These are phyloP conservation scores for Aspergillus saccharolyticus DNA, from an alignment of 495 filamentous ascomycete species.

Conservation along the genomic window DNA sequence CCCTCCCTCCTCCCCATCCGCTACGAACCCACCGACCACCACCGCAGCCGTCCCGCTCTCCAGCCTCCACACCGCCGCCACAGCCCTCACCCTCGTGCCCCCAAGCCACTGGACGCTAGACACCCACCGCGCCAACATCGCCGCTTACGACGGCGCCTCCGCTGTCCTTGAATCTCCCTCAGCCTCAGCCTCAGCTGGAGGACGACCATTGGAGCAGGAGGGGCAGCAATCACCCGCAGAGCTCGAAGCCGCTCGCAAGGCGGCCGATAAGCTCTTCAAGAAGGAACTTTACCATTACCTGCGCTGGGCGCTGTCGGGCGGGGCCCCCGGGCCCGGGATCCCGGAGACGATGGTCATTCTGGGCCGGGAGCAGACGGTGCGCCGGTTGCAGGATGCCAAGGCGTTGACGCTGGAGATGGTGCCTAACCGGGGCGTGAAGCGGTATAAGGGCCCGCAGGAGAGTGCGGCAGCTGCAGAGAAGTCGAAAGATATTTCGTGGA, in stretches of 20 bases:
- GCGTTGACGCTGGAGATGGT: slow-evolving; percentile 23
- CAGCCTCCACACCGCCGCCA: slow-evolving; percentile 36
- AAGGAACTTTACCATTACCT: slow-evolving; percentile 51
- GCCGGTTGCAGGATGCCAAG: slow-evolving; percentile 48
- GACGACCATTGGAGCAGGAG: too few species aligned
- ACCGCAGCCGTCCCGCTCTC: slow-evolving; percentile 25
- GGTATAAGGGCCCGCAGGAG: background rate
- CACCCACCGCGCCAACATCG: slow-evolving; percentile 36
- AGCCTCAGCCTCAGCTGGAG: too few species aligned
- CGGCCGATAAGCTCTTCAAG: slow-evolving; percentile 35
- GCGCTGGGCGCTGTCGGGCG: slow-evolving; percentile 61
- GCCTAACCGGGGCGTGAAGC: slow-evolving; percentile 7
- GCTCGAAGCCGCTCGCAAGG: slow-evolving; percentile 11
- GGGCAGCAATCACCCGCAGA: slow-evolving; percentile 3
- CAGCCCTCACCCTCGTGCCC: slow-evolving; percentile 37
- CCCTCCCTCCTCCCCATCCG: slow-evolving; percentile 11
- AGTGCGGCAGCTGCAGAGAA: slow-evolving; percentile 12
- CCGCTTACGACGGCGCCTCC: slow-evolving; percentile 32
- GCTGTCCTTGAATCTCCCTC: slow-evolving; percentile 11
- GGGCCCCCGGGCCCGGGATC: slow-evolving; percentile 53
- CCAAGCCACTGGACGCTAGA: slow-evolving; percentile 32
- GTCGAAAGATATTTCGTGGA: slow-evolving; percentile 32
- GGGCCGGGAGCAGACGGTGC: slow-evolving; percentile 55
- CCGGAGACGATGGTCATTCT: slow-evolving; percentile 56
- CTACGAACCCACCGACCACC: slow-evolving; percentile 5